Conservation (phyloP, 192 early-diverging fungal species). For the Piromyces finnis region DNA sequence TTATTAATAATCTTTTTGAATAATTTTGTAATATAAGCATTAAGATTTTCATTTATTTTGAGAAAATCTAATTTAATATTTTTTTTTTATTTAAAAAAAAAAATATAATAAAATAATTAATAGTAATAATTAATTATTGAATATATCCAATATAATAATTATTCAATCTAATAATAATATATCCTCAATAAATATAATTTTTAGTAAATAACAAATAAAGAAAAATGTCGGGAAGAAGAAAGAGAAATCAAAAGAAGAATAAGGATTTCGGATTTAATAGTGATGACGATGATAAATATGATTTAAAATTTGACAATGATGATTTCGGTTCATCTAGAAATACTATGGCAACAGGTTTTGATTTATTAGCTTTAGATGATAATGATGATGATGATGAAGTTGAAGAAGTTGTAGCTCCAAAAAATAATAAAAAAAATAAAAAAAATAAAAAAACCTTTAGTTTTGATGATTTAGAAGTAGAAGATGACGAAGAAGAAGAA, state of each 20-base stretch:
- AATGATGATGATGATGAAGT: neutral
- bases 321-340: neutral
- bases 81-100: neutral
- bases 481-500: neutral
- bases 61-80: neutral
- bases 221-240: neutral
- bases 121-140: neutral
- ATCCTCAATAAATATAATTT: too few species aligned
- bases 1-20: neutral
- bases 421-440: neutral
- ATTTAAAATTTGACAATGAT: neutral
- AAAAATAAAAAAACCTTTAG: neutral
- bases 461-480: neutral
- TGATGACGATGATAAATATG: neutral
- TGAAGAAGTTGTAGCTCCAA: neutral
- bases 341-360: neutral
- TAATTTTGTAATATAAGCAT: neutral
- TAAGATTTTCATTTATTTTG: neutral
- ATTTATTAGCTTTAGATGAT: neutral
- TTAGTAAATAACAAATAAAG: neutral
- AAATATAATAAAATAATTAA: neutral
- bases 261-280: neutral
- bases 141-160: neutral
- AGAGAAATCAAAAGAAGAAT: neutral
- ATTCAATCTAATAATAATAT: neutral